Percentiles rank a stretch among this genome's conserved stretches.
These are phyloP conservation scores for Monoraphidium neglectum DNA, from an alignment of 139 green algal genomes.

Conservation along the genomic window DNA sequence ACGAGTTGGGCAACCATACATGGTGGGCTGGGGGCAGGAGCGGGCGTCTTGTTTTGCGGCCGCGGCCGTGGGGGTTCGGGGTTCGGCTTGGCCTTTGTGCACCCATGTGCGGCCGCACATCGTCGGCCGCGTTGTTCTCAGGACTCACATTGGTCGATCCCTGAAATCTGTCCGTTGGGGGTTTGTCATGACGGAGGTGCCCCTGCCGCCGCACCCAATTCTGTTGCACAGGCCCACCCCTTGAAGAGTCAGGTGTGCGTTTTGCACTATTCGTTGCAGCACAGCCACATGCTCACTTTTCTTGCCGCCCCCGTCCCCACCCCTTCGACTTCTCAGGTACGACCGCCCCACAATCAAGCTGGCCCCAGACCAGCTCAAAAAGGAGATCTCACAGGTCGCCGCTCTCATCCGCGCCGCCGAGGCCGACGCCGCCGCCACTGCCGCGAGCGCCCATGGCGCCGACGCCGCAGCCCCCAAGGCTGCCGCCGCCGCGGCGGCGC, in stretches of 20 bases:
- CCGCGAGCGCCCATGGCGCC: background rate
- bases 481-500: no score
- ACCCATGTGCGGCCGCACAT: no score
- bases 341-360: background rate
- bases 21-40: constrained; percentile 3
- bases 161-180: background rate
- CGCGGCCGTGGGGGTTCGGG: background rate
- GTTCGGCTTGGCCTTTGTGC: no score
- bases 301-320: background rate
- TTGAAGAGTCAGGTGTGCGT: background rate
- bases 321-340: background rate
- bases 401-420: background rate
- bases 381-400: background rate
- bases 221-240: no score
- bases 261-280: no score
- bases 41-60: background rate
- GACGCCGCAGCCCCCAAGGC: background rate
- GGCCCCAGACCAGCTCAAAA: background rate
- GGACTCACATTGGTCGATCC: no score
- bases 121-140: no score
- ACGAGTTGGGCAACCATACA: constrained; percentile 22
- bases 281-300: no score
- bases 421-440: background rate
- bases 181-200: background rate
- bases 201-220: background rate